Conservation (phyloP, 83 land plant species). For the Diphasiastrum complanatum region DNA sequence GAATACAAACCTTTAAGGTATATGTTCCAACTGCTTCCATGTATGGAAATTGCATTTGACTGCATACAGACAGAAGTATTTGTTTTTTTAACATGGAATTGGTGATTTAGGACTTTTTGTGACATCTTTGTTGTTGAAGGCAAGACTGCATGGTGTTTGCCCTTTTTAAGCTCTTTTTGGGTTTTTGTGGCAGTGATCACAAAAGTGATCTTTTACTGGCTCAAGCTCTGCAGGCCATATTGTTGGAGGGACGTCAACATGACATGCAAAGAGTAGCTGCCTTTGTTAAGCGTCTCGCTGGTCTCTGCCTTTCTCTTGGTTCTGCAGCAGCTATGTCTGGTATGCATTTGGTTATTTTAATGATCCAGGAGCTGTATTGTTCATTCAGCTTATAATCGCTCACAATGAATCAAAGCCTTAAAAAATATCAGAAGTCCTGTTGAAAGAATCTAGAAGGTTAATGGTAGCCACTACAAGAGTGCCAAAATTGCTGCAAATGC, state of each 20-base stretch:
- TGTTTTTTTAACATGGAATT: background rate
- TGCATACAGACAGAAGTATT: background rate
- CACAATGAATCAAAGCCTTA: too few relatives aligned
- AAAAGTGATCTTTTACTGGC: constrained; percentile 55
- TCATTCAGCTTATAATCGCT: background rate
- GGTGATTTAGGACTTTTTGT: background rate
- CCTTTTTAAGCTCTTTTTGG: constrained; percentile 9
- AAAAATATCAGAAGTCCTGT: too few relatives aligned
- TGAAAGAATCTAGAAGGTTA: too few relatives aligned
- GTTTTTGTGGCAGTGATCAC: constrained; percentile 34
- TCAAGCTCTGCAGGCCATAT: constrained; percentile 85
- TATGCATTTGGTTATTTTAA: constrained; percentile 15
- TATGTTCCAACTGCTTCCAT: background rate
- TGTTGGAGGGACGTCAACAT: constrained; percentile 87
- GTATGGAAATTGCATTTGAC: background rate
- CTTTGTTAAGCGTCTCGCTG: constrained; percentile 81
- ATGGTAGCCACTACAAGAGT: too few relatives aligned
- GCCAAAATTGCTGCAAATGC: too few relatives aligned
- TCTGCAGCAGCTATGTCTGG: constrained; percentile 91
- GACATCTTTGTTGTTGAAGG: background rate
- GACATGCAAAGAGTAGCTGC: constrained; percentile 99
- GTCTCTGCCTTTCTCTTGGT: constrained; percentile 63
- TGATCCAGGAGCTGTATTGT: background rate
- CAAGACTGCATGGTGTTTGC: constrained; percentile 3
- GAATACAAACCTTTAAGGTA: constrained; percentile 77